Evolutionary conservation across 2,329 filamentous ascomycete genomes (phyloP).

Genomic region (Tolypocladium tropicale): DNA sequence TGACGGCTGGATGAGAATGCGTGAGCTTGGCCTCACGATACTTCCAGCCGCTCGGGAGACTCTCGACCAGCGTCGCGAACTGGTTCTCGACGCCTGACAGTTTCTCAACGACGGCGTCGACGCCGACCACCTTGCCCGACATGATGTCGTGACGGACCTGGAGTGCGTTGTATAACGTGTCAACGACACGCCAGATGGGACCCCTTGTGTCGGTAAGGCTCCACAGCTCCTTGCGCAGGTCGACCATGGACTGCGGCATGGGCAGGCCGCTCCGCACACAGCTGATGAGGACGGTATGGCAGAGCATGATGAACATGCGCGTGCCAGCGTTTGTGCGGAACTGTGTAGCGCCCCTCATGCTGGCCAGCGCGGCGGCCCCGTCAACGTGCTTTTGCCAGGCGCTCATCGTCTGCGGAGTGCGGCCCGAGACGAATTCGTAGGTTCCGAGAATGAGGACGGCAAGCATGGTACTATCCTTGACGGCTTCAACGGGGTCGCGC

Average conservation of each 20-base stretch:
- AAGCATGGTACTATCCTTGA: slow-evolving; percentile 42
- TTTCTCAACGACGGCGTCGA: slow-evolving; percentile 22
- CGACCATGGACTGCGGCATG: slow-evolving; percentile 35
- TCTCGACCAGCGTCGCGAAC: slow-evolving; percentile 27
- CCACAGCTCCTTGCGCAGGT: slow-evolving; percentile 33
- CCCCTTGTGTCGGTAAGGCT: slow-evolving; percentile 23
- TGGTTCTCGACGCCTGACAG: slow-evolving; percentile 31
- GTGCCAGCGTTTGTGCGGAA: slow-evolving; percentile 34
- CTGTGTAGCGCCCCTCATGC: slow-evolving; percentile 36
- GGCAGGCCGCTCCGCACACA: slow-evolving; percentile 38
- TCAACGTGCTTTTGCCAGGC: slow-evolving; percentile 44
- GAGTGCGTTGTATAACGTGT: slow-evolving; percentile 33
- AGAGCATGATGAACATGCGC: slow-evolving; percentile 44
- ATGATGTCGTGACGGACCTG: slow-evolving; percentile 38
- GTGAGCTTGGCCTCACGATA: slow-evolving; percentile 30
- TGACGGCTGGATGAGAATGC: slow-evolving; percentile 28
- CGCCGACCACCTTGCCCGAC: slow-evolving; percentile 22
- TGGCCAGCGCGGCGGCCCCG: slow-evolving; percentile 39
- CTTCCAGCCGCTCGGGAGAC: slow-evolving; percentile 29
- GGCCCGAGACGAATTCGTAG: slow-evolving; percentile 43
- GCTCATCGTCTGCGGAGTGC: slow-evolving; percentile 32
- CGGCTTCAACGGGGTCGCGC: slow-evolving; percentile 28
- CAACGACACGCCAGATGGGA: slow-evolving; percentile 31
- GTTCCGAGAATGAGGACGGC: slow-evolving; percentile 42
- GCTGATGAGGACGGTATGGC: slow-evolving; percentile 38